Evolutionary conservation across 2,329 filamentous ascomycete genomes (phyloP), one percentile per base, ranked within the genome.

Genomic region (Fusarium pilosicola): DNA sequence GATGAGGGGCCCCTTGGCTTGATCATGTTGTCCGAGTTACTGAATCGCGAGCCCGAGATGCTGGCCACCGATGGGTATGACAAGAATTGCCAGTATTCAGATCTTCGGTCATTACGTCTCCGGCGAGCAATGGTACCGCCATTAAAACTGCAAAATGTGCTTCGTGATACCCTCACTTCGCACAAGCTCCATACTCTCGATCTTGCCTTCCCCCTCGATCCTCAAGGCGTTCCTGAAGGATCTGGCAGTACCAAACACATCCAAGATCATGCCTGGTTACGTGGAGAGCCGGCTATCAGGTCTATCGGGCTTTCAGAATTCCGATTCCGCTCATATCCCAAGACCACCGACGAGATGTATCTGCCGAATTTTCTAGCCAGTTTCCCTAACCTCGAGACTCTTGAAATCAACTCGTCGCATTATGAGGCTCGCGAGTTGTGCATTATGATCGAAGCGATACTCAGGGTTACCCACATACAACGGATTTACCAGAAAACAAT

Each of bases 271-370:
- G 70, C 68, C 12, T 85, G 83, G 83, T 75, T 85, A 6, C 75
- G 78, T 20, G 83, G 83, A 41, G 74, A 78, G 4, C 46, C 74
- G 26, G 80, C 77, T 5, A 81, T 85, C 34, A 78, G 69, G 44
- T 78, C 75, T 39, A 75, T 85, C 6, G 81, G 81, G 8, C 51
- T 84, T 34, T 81, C 78, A 45, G 66, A 80, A 36, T 84, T 85
- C 54, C 73, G 77, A 38, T 84, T 84, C 68, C 74, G 72, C 51
- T 56, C 67, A 7, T 76, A 78, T n/a, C 78, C 80, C 8, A 70
- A 61, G 26, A 76, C 73, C 22, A 76, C 81, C 15, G 68, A 77
- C 1, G 78, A 83, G 15, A 48, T 80, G 22, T 79, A 81, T 2
- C 67, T 84, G 20, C 79, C 80, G 4, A 68, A 65, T 8, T 84